Conservation (phyloP, 495 filamentous ascomycete genomes). For the Lasiosphaeria hispida region DNA sequence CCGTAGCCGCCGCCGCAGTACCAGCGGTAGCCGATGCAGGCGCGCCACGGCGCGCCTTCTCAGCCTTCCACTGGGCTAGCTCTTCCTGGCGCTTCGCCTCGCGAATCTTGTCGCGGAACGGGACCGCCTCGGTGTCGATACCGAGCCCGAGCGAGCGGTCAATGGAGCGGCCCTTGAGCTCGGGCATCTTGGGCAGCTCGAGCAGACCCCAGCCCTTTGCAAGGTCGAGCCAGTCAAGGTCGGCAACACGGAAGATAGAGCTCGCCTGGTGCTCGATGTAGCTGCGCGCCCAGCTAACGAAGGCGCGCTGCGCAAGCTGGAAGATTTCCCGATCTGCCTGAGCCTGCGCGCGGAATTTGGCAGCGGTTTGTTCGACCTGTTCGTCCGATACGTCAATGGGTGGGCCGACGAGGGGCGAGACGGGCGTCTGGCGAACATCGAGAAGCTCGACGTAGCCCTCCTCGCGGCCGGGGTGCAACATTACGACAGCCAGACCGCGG, state of each 20-base stretch:
- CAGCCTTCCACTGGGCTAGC: slow-evolving; percentile 30
- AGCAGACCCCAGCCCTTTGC: slow-evolving; percentile 78
- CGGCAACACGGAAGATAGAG: slow-evolving; percentile 82
- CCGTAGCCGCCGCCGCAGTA: slow-evolving; percentile 41
- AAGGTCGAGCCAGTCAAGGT: slow-evolving; percentile 80
- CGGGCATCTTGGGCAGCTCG: slow-evolving; percentile 91
- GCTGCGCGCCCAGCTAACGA: slow-evolving; percentile 87
- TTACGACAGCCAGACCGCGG: slow-evolving; percentile 75
- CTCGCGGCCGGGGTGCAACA: slow-evolving; percentile 79
- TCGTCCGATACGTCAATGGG: slow-evolving; percentile 48
- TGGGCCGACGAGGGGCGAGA: slow-evolving; percentile 57
- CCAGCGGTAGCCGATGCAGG: slow-evolving; percentile 38
- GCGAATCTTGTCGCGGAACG: slow-evolving; percentile 74
- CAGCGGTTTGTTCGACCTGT: slow-evolving; percentile 52
- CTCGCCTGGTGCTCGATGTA: slow-evolving; percentile 88
- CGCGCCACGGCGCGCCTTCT: slow-evolving; percentile 37
- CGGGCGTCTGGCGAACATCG: slow-evolving; percentile 84
- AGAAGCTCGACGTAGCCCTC: slow-evolving; percentile 88
- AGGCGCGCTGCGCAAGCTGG: slow-evolving; percentile 84
- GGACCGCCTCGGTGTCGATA: slow-evolving; percentile 65
- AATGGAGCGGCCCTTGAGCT: slow-evolving; percentile 66
- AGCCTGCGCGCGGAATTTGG: slow-evolving; percentile 60
- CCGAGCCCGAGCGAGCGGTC: slow-evolving; percentile 78
- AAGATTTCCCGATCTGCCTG: slow-evolving; percentile 74
- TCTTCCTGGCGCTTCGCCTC: slow-evolving; percentile 66